These are phyloP conservation scores for Gastrolobium villosum DNA, from an alignment of 306 rosid genomes.

Conservation along the genomic window DNA sequence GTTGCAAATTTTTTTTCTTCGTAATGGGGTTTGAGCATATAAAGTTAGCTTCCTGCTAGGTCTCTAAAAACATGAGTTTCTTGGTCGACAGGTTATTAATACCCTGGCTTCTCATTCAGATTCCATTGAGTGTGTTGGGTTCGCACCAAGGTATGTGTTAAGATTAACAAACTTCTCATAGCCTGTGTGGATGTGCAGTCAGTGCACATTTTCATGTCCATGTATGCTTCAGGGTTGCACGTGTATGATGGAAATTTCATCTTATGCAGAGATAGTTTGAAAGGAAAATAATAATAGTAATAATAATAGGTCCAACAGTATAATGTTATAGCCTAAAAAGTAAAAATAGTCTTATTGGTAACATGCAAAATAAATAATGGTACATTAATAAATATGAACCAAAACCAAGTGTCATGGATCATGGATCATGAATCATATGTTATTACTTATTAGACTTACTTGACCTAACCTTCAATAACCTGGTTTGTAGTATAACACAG, in stretches of 20 bases:
- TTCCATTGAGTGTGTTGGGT: conserved; percentile 82
- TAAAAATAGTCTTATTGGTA: conserved; percentile 5
- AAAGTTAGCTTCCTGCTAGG: conserved; percentile 21
- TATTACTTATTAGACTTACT: conserved; percentile 10
- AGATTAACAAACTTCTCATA: conserved; percentile 39
- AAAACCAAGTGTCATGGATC: neutral
- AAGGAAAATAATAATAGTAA: neutral
- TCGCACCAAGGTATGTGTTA: conserved; percentile 72
- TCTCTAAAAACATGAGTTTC: conserved; percentile 41
- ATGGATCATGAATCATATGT: neutral
- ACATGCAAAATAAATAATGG: conserved; percentile 10
- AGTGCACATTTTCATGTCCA: conserved; percentile 31
- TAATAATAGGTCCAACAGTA: neutral
- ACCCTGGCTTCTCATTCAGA: conserved; percentile 71
- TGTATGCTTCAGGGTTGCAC: neutral
- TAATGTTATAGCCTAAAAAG: neutral
- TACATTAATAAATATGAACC: neutral
- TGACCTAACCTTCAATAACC: neutral
- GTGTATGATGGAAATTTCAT: conserved; percentile 21
- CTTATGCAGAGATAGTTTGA: neutral
- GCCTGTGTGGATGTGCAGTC: conserved; percentile 13
- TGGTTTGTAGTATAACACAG: neutral
- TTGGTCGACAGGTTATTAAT: conserved; percentile 74
- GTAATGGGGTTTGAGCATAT: conserved; percentile 12
- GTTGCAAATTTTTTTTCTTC: conserved; percentile 20